Percentiles rank a stretch among this genome's conserved stretches.
phyloP scores from a whole-genome alignment of 1,284 basidiomycete species.

The Hemileia vastatrix region DNA sequence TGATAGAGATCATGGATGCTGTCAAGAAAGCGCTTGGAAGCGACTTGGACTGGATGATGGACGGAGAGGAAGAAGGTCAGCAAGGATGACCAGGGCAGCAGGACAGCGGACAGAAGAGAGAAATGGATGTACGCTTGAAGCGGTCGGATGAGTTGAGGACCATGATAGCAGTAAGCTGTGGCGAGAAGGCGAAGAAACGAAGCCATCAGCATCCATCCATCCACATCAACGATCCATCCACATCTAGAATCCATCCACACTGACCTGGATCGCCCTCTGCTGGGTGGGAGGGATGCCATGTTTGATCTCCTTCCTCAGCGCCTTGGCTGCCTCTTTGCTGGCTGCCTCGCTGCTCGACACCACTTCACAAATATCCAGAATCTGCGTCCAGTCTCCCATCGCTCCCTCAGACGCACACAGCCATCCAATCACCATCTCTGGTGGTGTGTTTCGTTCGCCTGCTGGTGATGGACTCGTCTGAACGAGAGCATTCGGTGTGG shows the following conservation, averaged over 20 bases:
- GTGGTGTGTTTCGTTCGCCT: no score
- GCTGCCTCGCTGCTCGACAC: slow-evolving; percentile 57
- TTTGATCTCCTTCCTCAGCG: slow-evolving; percentile 64
- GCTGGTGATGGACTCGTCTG: no score
- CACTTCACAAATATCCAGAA: slow-evolving; percentile 65
- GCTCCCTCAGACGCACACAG: slow-evolving; percentile 34
- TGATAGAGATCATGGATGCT: slow-evolving; percentile 8
- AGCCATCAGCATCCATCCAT: no score
- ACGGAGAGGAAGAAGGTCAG: neutral
- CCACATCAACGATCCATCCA: no score
- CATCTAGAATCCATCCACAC: slow-evolving; percentile 64
- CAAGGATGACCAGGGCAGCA: no score
- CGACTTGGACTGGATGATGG: slow-evolving; percentile 4
- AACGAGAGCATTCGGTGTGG: no score
- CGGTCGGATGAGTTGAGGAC: slow-evolving; percentile 18
- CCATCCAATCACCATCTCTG: no score
- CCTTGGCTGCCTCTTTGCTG: slow-evolving; percentile 64
- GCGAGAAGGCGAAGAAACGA: neutral
- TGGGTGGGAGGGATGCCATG: slow-evolving; percentile 34
- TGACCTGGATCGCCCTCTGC: slow-evolving; percentile 33
- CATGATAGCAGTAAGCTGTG: slow-evolving; percentile 15
- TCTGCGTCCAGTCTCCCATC: slow-evolving; percentile 65
- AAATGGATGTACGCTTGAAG: neutral
- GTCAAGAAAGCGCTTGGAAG: slow-evolving; percentile 10
- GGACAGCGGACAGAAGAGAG: no score